Conservation (phyloP, 148 eudicot species). For the Rhododendron simsii region DNA sequence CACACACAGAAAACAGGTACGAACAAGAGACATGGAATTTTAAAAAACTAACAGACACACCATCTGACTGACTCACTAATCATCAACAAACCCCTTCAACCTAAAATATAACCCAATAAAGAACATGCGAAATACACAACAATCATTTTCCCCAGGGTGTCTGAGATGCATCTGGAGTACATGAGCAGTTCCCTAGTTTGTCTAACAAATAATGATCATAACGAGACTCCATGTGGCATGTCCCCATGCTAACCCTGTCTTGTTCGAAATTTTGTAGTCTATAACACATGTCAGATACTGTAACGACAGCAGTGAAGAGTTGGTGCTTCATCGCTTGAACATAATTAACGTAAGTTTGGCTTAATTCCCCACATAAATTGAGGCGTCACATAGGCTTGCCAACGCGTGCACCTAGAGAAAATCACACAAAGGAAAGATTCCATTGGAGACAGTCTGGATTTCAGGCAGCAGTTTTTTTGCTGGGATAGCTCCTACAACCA, state of each 20-base stretch:
- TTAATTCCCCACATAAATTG: too few species aligned
- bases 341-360: not conserved
- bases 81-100: not conserved
- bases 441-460: not conserved
- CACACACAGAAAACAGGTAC: not conserved
- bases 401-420: not conserved
- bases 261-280: not conserved
- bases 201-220: not conserved
- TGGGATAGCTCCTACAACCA: not conserved
- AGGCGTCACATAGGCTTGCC: not conserved
- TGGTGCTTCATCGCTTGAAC: not conserved
- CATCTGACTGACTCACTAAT: not conserved
- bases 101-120: not conserved
- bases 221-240: not conserved
- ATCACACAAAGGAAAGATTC: not conserved
- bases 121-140: not conserved
- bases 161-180: not conserved
- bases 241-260: not conserved
- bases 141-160: not conserved
- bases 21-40: not conserved
- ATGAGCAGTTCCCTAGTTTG: not conserved
- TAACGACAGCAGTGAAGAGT: not conserved
- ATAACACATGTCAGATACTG: not conserved
- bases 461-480: not conserved
- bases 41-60: not conserved